phyloP scores from a whole-genome alignment of 1,284 basidiomycete species.

The Cryptococcus hybrid region DNA sequence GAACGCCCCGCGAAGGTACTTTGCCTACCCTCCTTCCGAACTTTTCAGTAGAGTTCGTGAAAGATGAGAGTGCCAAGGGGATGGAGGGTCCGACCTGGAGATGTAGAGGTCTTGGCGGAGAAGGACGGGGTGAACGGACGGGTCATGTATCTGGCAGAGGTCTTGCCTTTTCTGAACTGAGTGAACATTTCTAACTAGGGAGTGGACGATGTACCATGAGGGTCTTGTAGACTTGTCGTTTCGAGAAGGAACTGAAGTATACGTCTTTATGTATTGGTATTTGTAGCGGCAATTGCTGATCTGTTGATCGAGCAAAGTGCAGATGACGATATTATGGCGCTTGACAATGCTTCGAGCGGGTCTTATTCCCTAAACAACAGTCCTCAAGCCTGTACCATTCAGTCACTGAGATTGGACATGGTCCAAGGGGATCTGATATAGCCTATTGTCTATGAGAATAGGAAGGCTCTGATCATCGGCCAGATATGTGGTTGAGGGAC shows the following conservation, averaged over 20 bases:
- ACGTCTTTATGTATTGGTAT: neutral
- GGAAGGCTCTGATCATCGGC: no score
- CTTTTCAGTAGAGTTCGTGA: constrained; percentile 22
- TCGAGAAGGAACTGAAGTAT: neutral
- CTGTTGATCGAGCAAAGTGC: no score
- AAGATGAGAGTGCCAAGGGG: constrained; percentile 20
- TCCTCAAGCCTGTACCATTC: no score
- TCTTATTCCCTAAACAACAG: no score
- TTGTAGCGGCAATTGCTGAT: neutral
- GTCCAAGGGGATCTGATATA: no score
- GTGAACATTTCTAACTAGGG: neutral
- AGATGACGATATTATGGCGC: no score
- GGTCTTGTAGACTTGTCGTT: neutral
- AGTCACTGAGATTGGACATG: no score
- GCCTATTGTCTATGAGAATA: no score
- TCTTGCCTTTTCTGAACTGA: constrained; percentile 13
- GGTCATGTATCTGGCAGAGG: constrained; percentile 41
- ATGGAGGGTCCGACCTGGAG: constrained; percentile 38
- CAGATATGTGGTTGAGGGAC: no score
- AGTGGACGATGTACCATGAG: neutral
- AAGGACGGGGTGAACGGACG: constrained; percentile 41
- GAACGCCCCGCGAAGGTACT: neutral
- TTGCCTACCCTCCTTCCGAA: constrained; percentile 24
- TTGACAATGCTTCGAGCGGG: no score
- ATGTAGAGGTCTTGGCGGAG: constrained; percentile 36